These are phyloP conservation scores for Euphorbia peplus DNA, from an alignment of 345 rosid genomes.

Conservation along the genomic window DNA sequence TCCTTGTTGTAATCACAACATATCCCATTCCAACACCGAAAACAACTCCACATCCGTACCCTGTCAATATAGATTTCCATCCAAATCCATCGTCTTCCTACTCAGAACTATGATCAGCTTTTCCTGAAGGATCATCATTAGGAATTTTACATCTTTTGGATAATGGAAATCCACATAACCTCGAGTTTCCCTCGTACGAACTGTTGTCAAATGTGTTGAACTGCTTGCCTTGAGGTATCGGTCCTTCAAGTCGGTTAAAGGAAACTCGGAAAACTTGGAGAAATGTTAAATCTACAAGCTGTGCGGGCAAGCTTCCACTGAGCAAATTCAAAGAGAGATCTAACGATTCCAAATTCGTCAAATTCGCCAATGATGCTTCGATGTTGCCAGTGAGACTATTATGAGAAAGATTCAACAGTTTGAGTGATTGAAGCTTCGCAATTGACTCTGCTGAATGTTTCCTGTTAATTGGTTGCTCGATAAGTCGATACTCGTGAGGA, in stretches of 20 bases:
- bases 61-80: not conserved
- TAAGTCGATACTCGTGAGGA: conserved; percentile 21
- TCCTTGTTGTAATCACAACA: not conserved
- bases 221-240: not conserved
- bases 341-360: conserved; percentile 18
- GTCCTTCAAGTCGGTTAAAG: not conserved
- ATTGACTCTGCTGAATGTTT: conserved; percentile 16
- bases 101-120: too few species aligned
- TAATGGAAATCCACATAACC: not conserved
- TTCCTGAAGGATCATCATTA: too few species aligned
- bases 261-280: not conserved
- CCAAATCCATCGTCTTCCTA: not conserved
- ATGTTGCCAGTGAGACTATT: conserved; percentile 16
- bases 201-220: not conserved
- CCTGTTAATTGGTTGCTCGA: conserved; percentile 30
- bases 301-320: conserved; percentile 17
- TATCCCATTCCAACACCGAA: not conserved
- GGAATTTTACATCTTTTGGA: not conserved
- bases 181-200: not conserved
- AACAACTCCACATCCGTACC: not conserved
- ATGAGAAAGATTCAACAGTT: conserved; percentile 25
- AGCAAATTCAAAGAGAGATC: conserved; percentile 27
- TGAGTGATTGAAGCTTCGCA: conserved; percentile 21
- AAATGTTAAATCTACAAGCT: not conserved
- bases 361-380: conserved; percentile 7